A percentile compares a stretch with the other conserved stretches of the same genome.
These are phyloP conservation scores for Wickerhamomyces xylosicus DNA, from an alignment of 805 yeast species.

Conservation along the genomic window DNA sequence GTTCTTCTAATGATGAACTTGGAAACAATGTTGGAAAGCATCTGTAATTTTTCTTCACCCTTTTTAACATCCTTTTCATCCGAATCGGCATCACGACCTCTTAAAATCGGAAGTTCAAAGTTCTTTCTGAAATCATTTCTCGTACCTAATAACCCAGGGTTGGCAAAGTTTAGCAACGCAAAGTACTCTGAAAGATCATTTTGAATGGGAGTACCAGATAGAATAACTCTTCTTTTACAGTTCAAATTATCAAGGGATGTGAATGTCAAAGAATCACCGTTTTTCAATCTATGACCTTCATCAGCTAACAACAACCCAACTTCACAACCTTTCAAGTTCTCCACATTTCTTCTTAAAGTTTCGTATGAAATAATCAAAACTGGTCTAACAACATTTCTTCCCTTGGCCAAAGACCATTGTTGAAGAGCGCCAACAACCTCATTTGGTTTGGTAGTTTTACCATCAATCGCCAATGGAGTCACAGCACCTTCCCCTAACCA, in stretches of 20 bases:
- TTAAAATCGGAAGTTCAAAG: constrained; percentile 69
- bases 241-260: constrained; percentile 76
- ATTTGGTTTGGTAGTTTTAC: constrained; percentile 64
- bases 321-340: constrained; percentile 60
- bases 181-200: constrained; percentile 92
- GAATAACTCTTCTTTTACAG: constrained; percentile 80
- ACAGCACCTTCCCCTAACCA: constrained; percentile 93
- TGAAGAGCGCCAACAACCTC: constrained; percentile 60
- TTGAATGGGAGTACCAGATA: constrained; percentile 96
- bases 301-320: constrained; percentile 83
- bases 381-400: constrained; percentile 84
- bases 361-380: constrained; percentile 92
- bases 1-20: constrained; percentile 91
- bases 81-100: constrained; percentile 86
- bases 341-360: constrained; percentile 80
- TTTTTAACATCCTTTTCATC: constrained; percentile 61
- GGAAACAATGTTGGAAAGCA: constrained; percentile 68
- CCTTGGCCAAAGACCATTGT: constrained; percentile 82
- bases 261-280: constrained; percentile 88
- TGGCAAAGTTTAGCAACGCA: constrained; percentile 82
- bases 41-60: constrained; percentile 62
- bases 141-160: constrained; percentile 87
- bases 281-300: constrained; percentile 75
- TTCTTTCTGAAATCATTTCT: constrained; percentile 75
- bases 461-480: constrained; percentile 86